Evolutionary conservation across 164 flowering plant species (phyloP).

Genomic region (Malania oleifera): DNA sequence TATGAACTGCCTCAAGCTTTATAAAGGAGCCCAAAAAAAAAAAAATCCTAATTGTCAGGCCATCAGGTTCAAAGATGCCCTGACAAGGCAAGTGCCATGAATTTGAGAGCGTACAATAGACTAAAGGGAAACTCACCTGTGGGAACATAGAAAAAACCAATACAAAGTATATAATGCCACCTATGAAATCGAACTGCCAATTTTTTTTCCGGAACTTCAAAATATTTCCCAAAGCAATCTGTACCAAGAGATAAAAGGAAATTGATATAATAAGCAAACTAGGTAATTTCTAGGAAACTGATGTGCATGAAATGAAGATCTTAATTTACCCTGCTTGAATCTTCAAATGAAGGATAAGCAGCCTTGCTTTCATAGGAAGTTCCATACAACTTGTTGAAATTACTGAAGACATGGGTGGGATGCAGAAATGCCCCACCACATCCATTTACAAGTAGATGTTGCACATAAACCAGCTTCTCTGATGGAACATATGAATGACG

Average conservation of each 20-base stretch:
- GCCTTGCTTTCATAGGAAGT: conserved; percentile 69
- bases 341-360: conserved; percentile 96
- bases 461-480: conserved; percentile 72
- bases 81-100: not conserved
- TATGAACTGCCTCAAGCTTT: not conserved
- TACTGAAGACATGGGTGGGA: conserved; percentile 91
- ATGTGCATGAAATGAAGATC: not conserved
- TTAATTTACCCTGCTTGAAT: conserved; percentile 79
- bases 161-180: conserved; percentile 91
- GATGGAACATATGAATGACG: conserved; percentile 79
- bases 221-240: conserved; percentile 98
- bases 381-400: conserved; percentile 59
- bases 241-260: conserved; percentile 15
- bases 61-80: not conserved
- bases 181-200: conserved; percentile 99
- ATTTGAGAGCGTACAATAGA: not conserved
- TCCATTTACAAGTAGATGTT: conserved; percentile 95
- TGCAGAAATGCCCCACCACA: conserved; percentile 99
- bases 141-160: conserved; percentile 89
- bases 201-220: conserved; percentile 96
- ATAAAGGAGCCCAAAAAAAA: not conserved
- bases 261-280: not conserved
- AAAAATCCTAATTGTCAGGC: not conserved
- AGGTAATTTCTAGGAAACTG: not conserved
- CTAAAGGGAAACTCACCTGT: conserved; percentile 43